Percentiles rank a stretch among this genome's conserved stretches.
These are phyloP conservation scores for Wallacemonas sp. DNA, from an alignment of 208 protist genomes.

Conservation along the genomic window DNA sequence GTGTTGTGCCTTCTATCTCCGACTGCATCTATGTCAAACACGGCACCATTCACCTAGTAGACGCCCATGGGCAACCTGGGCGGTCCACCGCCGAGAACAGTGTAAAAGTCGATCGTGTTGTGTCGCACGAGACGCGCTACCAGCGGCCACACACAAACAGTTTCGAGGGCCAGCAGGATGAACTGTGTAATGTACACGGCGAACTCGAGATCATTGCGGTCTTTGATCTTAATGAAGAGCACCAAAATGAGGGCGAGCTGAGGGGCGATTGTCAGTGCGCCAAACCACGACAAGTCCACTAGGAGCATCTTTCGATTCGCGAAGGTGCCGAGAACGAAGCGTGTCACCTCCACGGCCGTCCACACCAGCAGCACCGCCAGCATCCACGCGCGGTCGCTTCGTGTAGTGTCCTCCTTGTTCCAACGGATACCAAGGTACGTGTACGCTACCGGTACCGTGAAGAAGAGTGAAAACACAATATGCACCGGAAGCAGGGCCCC, in stretches of 20 bases:
- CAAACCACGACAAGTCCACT: constrained; percentile 44
- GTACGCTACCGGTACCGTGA: constrained; percentile 50
- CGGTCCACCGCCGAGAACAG: constrained; percentile 23
- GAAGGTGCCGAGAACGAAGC: constrained; percentile 43
- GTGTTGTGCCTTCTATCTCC: too few species aligned
- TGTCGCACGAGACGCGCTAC: constrained; percentile 42
- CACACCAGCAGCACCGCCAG: constrained; percentile 44
- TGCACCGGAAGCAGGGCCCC: constrained; percentile 45
- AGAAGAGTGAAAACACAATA: constrained; percentile 44
- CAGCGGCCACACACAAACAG: constrained; percentile 9
- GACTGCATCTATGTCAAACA: too few species aligned
- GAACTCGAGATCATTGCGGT: constrained; percentile 59
- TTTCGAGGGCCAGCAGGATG: constrained; percentile 46
- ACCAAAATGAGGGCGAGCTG: constrained; percentile 55
- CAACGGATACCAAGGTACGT: constrained; percentile 41
- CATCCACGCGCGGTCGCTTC: constrained; percentile 37
- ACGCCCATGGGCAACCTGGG: background rate
- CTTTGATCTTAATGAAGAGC: constrained; percentile 30
- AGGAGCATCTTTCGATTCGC: constrained; percentile 48
- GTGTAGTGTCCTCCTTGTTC: constrained; percentile 13
- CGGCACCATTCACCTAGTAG: background rate
- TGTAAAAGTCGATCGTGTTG: constrained; percentile 78
- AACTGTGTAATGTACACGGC: constrained; percentile 58
- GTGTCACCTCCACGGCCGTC: constrained; percentile 39
- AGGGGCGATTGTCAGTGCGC: constrained; percentile 40